A percentile compares a stretch with the other conserved stretches of the same genome.
These are phyloP conservation scores for Penicillium ucsense DNA, from an alignment of 495 filamentous ascomycete species.

Conservation along the genomic window DNA sequence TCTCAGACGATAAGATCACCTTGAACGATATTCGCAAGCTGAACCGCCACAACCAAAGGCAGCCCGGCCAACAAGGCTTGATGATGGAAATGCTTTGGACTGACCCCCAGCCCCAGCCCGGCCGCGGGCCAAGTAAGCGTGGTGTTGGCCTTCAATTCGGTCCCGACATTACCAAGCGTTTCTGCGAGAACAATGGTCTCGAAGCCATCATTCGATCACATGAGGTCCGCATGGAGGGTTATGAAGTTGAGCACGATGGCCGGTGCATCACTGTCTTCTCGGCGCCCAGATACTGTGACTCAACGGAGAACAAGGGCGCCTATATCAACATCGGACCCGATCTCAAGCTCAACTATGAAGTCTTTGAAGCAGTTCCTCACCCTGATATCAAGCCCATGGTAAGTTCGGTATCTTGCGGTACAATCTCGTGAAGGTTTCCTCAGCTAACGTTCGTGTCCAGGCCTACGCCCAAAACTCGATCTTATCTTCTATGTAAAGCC, in stretches of 20 bases:
- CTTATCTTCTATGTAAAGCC: conserved; percentile 53
- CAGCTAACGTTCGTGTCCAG: conserved; percentile 32
- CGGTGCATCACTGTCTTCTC: conserved; percentile 99
- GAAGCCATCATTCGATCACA: conserved; percentile 94
- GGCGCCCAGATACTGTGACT: conserved; percentile 94
- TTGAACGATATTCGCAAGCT: conserved; percentile 90
- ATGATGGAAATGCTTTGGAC: conserved; percentile 99
- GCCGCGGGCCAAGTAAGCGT: conserved; percentile 89
- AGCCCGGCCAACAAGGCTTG: conserved; percentile 88
- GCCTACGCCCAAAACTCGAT: conserved; percentile 76
- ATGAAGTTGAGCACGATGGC: conserved; percentile 95
- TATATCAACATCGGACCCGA: conserved; percentile 96
- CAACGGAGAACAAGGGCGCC: conserved; percentile 94
- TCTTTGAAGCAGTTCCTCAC: conserved; percentile 95
- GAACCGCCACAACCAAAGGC: conserved; percentile 81
- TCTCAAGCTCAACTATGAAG: conserved; percentile 79
- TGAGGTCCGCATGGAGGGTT: conserved; percentile 96
- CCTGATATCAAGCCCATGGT: conserved; percentile 93
- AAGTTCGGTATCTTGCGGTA: conserved; percentile 17
- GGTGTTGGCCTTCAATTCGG: conserved; percentile 96
- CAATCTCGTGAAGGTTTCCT: not conserved
- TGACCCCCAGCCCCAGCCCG: conserved; percentile 77
- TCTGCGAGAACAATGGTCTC: conserved; percentile 92
- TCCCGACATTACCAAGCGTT: conserved; percentile 90
- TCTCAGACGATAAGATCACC: conserved; percentile 91